A percentile compares a stretch with the other conserved stretches of the same genome.
Evolutionary conservation across 2,329 filamentous ascomycete genomes (phyloP).

Genomic region (Aspergillus floridensis): DNA sequence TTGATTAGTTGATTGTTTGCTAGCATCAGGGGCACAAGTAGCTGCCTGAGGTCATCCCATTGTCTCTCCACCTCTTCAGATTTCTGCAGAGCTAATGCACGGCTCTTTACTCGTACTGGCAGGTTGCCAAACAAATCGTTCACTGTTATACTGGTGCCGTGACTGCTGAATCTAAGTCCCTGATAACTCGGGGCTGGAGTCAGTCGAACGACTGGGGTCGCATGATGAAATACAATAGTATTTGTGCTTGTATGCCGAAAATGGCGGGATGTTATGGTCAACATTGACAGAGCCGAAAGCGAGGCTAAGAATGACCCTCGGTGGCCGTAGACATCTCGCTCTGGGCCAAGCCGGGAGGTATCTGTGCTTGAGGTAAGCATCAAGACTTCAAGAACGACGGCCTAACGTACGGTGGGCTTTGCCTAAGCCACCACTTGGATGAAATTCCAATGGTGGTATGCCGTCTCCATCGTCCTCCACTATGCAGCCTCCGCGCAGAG

Average conservation of each 20-base stretch:
- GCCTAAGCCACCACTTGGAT: conserved; percentile 65
- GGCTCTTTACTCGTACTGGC: conserved; percentile 84
- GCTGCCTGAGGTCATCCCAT: conserved; percentile 62
- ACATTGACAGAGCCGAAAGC: conserved; percentile 69
- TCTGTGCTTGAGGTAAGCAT: conserved; percentile 51
- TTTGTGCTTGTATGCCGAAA: conserved; percentile 50
- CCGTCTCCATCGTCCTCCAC: conserved; percentile 84
- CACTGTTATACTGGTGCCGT: conserved; percentile 75
- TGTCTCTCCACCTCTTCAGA: conserved; percentile 57
- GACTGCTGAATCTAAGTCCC: conserved; percentile 52
- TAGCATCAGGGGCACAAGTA: conserved; percentile 65
- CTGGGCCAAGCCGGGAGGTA: conserved; percentile 68
- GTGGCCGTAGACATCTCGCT: conserved; percentile 58
- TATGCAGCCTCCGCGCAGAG: conserved; percentile 68
- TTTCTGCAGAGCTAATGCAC: conserved; percentile 56
- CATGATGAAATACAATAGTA: conserved; percentile 68
- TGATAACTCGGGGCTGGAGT: conserved; percentile 60
- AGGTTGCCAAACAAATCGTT: conserved; percentile 84
- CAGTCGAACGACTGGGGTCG: conserved; percentile 62
- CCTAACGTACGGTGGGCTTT: conserved; percentile 63
- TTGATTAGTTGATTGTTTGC: conserved; percentile 61
- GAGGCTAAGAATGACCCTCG: conserved; percentile 76
- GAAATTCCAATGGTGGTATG: conserved; percentile 71
- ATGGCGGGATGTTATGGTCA: conserved; percentile 74
- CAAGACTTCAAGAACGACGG: background rate